Conservation (phyloP, 352 stramenopile species). For the Vaucheria bursata region DNA sequence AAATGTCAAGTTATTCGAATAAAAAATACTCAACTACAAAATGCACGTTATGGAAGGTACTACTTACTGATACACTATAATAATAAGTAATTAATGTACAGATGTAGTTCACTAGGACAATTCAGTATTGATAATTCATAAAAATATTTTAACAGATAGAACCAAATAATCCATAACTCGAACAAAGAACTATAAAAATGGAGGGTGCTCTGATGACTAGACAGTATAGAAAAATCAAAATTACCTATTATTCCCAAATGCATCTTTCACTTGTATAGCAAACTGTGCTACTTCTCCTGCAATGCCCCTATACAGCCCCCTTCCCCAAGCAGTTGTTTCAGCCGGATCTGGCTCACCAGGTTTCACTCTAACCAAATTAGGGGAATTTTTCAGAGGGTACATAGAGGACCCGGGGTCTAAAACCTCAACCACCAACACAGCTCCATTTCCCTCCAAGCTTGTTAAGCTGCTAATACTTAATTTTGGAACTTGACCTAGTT, state of each 20-base stretch:
- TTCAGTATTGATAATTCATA: too few relatives aligned
- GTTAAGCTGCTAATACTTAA: conserved; percentile 26
- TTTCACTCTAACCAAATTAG: conserved; percentile 52
- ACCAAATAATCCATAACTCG: too few relatives aligned
- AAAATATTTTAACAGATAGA: too few relatives aligned
- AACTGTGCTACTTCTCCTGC: conserved; percentile 75
- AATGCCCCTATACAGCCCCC: conserved; percentile 71
- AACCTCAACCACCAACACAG: conserved; percentile 51
- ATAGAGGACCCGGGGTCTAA: conserved; percentile 44
- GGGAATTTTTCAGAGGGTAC: conserved; percentile 21
- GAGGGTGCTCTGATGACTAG: too few relatives aligned
- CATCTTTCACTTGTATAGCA: conserved; percentile 82
- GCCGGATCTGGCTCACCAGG: conserved; percentile 51
- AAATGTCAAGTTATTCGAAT: too few relatives aligned
- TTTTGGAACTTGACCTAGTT: conserved; percentile 15
- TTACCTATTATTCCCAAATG: conserved; percentile 67
- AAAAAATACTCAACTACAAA: too few relatives aligned
- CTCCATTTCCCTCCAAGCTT: conserved; percentile 51
- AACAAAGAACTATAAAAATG: too few relatives aligned
- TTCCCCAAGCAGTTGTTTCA: conserved; percentile 54
- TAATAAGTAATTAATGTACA: too few relatives aligned
- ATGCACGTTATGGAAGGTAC: too few relatives aligned
- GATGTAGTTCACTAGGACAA: too few relatives aligned
- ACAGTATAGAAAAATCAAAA: too few relatives aligned
- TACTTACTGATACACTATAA: too few relatives aligned